phyloP scores from a whole-genome alignment of 108 stramenopile species.

The Schizochytrium sp. region DNA sequence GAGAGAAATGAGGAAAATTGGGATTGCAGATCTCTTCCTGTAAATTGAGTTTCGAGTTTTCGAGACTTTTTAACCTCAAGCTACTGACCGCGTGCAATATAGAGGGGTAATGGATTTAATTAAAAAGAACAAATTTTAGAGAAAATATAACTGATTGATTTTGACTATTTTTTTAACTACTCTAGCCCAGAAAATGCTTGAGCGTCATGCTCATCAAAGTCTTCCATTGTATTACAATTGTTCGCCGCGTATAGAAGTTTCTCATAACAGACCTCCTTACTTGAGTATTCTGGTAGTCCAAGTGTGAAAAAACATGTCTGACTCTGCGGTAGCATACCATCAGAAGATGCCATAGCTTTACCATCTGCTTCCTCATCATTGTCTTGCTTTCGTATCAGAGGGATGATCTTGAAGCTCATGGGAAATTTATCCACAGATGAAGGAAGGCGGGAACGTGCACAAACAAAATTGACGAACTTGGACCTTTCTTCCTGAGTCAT shows the following conservation, averaged over 20 bases:
- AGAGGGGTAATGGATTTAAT: not conserved
- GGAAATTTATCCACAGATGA: conserved; percentile 85
- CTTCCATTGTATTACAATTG: conserved; percentile 77
- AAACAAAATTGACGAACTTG: conserved; percentile 93
- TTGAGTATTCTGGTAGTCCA: conserved; percentile 71
- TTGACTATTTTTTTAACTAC: not conserved
- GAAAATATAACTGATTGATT: not conserved
- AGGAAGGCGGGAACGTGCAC: conserved; percentile 94
- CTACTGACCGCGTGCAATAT: no score
- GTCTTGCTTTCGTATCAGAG: conserved; percentile 50
- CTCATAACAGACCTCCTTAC: conserved; percentile 70
- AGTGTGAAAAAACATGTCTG: conserved; percentile 80
- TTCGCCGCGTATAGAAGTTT: conserved; percentile 74
- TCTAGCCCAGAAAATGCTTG: conserved; percentile 6
- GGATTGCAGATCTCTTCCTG: no score
- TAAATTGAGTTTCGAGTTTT: no score
- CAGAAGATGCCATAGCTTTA: no score
- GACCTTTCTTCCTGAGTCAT: conserved; percentile 87
- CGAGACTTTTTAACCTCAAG: no score
- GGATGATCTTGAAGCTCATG: conserved; percentile 75
- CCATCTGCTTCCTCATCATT: conserved; percentile 59
- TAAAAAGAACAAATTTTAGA: not conserved
- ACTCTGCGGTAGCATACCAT: conserved; percentile 64
- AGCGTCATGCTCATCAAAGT: conserved; percentile 59
- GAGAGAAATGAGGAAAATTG: no score